Evolutionary conservation across 441 rosid species (phyloP), one percentile per base, ranked within the genome.

Genomic region (Adansonia madagascariensis): DNA sequence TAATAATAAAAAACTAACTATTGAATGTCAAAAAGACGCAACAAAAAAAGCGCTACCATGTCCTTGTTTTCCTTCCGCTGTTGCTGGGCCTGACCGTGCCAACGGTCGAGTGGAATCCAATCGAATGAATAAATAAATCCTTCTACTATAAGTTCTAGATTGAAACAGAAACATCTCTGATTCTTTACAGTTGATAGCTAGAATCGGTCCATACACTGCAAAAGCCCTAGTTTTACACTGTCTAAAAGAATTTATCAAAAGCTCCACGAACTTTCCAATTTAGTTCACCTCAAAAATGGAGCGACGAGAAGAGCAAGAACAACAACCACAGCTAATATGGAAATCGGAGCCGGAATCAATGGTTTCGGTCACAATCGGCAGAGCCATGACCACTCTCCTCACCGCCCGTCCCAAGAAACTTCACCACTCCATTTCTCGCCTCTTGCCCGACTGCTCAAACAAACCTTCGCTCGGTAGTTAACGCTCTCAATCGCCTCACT

Each of bases 351-450:
- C 88, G 17, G 91, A 91, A 72, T 87, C 98, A 5, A 75, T 91
- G 88, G 86, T 86, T 55, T 85, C 91, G 4, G 82, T 90, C 49
- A 90, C 92, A 8, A 77, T 93, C 12, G 98, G 96, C 27, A 80
- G 95, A 82, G 89, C 87, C 27, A 84, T 91, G 85, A 77, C 77
- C 39, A 82, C 92, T 66, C 85, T 95, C n/a, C 94, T 95, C 77
- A 49, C 86, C 0, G 82, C 98, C 77, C 94, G 92, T 78, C 80
- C 97, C 76, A 91, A 77, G 76, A 91, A 91, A 86, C 92, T 95
- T 75, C 88, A 64, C n/a, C 87, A 86, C 63, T 83, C 90, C 81
- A 73, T 89, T 61, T 82, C 88, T 63, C 86, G 88, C 66, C 81
- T 90, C 53, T 79, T 90, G 80, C 81, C 82, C 15, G 83, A 84